These are phyloP conservation scores for Nakazawaea ishiwadae DNA, from an alignment of 805 yeast species.

Conservation along the genomic window DNA sequence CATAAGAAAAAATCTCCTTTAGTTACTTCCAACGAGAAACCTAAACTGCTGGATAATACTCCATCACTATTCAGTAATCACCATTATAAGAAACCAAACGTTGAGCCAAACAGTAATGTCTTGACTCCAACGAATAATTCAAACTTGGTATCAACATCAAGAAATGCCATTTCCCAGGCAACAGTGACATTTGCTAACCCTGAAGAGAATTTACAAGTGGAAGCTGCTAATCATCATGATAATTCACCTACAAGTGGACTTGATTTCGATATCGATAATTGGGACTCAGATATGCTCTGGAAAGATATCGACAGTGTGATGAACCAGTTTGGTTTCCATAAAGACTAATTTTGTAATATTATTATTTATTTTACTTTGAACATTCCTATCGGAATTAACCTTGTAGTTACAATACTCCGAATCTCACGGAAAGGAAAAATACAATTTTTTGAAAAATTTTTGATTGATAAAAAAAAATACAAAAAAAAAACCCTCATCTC, in stretches of 20 bases:
- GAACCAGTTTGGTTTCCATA: slow-evolving; percentile 88
- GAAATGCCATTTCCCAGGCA: background rate
- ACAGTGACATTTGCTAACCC: slow-evolving; percentile 4
- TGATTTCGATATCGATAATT: slow-evolving; percentile 16
- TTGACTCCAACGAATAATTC: slow-evolving; percentile 6
- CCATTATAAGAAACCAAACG: slow-evolving; percentile 7
- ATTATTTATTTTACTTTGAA: slow-evolving; percentile 1
- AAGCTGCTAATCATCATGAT: background rate
- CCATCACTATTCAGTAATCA: slow-evolving; percentile 9
- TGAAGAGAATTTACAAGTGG: background rate
- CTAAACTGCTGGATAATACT: no score
- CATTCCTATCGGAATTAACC: background rate
- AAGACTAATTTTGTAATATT: background rate
- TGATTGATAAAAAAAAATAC: no score
- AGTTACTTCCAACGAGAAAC: no score
- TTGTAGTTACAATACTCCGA: no score
- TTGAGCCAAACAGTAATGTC: slow-evolving; percentile 8
- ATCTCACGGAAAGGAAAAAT: no score
- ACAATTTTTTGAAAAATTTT: no score
- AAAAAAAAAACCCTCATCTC: no score
- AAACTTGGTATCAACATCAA: slow-evolving; percentile 6
- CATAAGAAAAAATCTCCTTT: background rate
- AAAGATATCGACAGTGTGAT: slow-evolving; percentile 83
- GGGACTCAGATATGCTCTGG: slow-evolving; percentile 58
- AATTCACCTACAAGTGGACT: slow-evolving; percentile 10